Conservation (phyloP, 495 filamentous ascomycete genomes). For the Podospora pseudocomata region DNA sequence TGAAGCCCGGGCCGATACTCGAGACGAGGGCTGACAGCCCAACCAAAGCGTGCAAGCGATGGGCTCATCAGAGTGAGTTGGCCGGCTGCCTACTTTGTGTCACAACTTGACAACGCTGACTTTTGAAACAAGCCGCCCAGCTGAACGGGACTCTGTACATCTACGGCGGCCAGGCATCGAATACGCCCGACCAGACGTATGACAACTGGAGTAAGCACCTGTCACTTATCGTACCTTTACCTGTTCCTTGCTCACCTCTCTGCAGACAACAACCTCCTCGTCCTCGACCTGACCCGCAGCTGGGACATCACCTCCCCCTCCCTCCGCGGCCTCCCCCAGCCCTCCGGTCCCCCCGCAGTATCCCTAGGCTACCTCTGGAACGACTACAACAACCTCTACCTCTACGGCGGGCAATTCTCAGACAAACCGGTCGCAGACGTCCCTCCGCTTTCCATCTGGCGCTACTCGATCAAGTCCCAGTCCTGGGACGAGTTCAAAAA, state of each 20-base stretch:
- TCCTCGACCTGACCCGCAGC: conserved; percentile 59
- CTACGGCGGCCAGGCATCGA: conserved; percentile 65
- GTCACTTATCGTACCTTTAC: neutral
- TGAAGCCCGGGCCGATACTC: conserved; percentile 27
- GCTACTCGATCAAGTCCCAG: conserved; percentile 56
- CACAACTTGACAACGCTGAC: conserved; percentile 15
- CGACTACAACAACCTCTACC: conserved; percentile 59
- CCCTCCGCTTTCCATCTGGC: conserved; percentile 57
- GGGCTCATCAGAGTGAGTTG: conserved; percentile 60
- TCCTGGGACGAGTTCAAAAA: conserved; percentile 58
- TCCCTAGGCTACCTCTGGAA: conserved; percentile 71
- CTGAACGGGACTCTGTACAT: conserved; percentile 72
- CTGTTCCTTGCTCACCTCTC: neutral
- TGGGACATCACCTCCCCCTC: conserved; percentile 65
- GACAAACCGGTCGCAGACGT: conserved; percentile 54
- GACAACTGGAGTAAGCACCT: conserved; percentile 62
- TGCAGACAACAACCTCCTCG: conserved; percentile 65
- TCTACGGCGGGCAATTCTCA: conserved; percentile 70
- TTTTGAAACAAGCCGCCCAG: conserved; percentile 38
- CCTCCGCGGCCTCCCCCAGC: conserved; percentile 56
- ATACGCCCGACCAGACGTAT: conserved; percentile 46
- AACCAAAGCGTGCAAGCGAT: conserved; percentile 61
- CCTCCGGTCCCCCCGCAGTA: conserved; percentile 65
- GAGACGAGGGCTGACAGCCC: conserved; percentile 42
- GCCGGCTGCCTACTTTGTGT: neutral